A percentile compares a stretch with the other conserved stretches of the same genome.
Evolutionary conservation across 805 yeast genomes (phyloP).

Genomic region (Wickerhamomyces pijperi): DNA sequence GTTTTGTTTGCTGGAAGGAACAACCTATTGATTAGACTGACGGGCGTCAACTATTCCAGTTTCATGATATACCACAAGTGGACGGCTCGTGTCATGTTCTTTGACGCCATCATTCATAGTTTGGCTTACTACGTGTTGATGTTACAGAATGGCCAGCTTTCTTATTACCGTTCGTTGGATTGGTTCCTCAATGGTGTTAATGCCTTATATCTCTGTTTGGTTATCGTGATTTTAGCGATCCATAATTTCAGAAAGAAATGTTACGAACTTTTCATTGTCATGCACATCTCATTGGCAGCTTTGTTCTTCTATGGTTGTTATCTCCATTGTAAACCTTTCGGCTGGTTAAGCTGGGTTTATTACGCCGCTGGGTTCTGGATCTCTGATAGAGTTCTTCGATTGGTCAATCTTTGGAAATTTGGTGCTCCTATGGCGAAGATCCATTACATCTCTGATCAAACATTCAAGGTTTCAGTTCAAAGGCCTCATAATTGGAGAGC

Average conservation of each 20-base stretch:
- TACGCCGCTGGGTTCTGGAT: constrained; percentile 27
- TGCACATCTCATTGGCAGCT: constrained; percentile 47
- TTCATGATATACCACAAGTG: constrained; percentile 63
- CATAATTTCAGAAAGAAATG: constrained; percentile 37
- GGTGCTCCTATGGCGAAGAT: constrained; percentile 13
- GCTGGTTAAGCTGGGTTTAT: constrained; percentile 27
- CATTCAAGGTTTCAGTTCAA: constrained; percentile 29
- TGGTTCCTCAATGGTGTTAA: constrained; percentile 13
- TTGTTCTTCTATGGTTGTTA: constrained; percentile 43
- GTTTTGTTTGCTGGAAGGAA: constrained; percentile 64
- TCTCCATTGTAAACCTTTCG: constrained; percentile 43
- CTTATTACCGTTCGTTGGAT: background rate
- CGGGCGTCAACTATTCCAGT: constrained; percentile 54
- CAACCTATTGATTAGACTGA: constrained; percentile 46
- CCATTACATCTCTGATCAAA: constrained; percentile 25
- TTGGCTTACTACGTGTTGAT: constrained; percentile 13
- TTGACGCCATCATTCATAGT: constrained; percentile 36
- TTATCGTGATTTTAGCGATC: constrained; percentile 10
- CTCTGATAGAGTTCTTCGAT: constrained; percentile 36
- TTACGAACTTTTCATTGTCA: constrained; percentile 51
- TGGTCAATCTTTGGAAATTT: constrained; percentile 21
- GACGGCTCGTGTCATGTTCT: constrained; percentile 36
- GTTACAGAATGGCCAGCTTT: background rate
- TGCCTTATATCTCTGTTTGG: constrained; percentile 5
- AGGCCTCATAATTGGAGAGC: constrained; percentile 37